Evolutionary conservation across 2,329 filamentous ascomycete genomes (phyloP), one percentile per base, ranked within the genome.

Genomic region (Aspergillus versicolor): DNA sequence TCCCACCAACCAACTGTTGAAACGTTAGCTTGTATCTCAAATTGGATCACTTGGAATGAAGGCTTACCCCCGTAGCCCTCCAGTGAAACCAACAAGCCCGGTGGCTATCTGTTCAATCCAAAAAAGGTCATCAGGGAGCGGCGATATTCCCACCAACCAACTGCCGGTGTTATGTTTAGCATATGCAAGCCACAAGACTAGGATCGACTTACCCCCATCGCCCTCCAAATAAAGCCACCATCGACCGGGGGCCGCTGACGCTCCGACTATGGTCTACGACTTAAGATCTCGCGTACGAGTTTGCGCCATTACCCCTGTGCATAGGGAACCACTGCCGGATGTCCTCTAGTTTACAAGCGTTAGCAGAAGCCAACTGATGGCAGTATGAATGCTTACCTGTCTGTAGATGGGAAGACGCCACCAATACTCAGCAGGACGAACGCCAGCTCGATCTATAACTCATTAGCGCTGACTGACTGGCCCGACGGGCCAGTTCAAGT

Each of bases 361-460:
- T 42, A 44, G 41, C 40, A 22, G n/a, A 24, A 22, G 34, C 30
- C 5, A 21, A 5, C n/a, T 22, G 12, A 52, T 40, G 15, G 12
- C 32, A 24, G 19, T 22, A 15, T 3, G n/a, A 8, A n/a, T 21
- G n/a, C 56, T 22, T 55, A 62, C 63, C 63, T 61, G 45, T 52
- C 24, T 15, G 13, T n/a, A 11, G 40, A n/a, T 38, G 17, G 7
- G 32, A 55, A 41, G 38, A 43, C 38, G 41, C 60, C 63, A 61
- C 55, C 63, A 65, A 55, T 62, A 54, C 41, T 58, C 59, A 58
- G 54, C 57, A 64, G 63, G 57, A 60, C 49, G 54, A 45, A 54
- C 58, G 47, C 54, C 55, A 63, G 59, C 59, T 24, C 34, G 54
- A 60, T 44, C 62, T 63, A 55, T 52, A 53, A 54, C 51, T 41